Conservation (phyloP, 2,329 filamentous ascomycete species). For the Hymenoscyphus fraxineus region DNA sequence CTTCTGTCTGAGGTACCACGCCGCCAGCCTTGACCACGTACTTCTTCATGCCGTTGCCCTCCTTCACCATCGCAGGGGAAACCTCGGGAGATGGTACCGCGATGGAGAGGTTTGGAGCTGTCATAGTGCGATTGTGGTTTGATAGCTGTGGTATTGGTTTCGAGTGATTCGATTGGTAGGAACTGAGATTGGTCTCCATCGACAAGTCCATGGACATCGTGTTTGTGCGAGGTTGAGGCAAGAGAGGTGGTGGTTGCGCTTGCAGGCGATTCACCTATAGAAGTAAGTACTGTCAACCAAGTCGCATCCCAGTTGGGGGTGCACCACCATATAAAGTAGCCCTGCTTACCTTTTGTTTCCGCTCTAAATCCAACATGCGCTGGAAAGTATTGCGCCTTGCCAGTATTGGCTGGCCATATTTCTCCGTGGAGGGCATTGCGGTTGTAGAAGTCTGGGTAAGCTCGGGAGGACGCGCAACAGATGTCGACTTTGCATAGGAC, state of each 20-base stretch:
- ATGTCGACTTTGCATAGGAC: background rate
- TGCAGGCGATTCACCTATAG: slow-evolving; percentile 39
- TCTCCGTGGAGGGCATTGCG: slow-evolving; percentile 4
- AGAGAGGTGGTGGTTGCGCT: slow-evolving; percentile 16
- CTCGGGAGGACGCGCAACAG: background rate
- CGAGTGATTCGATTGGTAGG: slow-evolving; percentile 9
- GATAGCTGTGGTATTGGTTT: slow-evolving; percentile 15
- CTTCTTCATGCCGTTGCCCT: slow-evolving; percentile 16
- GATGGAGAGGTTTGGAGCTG: slow-evolving; percentile 22
- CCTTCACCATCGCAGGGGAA: slow-evolving; percentile 6
- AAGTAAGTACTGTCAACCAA: slow-evolving; percentile 31
- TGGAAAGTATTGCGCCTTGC: slow-evolving; percentile 40
- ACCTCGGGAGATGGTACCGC: slow-evolving; percentile 16
- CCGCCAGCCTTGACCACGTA: slow-evolving; percentile 21
- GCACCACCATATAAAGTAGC: slow-evolving; percentile 2
- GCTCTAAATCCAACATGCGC: slow-evolving; percentile 58
- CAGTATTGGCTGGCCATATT: slow-evolving; percentile 6
- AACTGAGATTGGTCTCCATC: background rate
- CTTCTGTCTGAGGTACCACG: slow-evolving; percentile 18
- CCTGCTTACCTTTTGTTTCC: slow-evolving; percentile 51
- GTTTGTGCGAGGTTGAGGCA: slow-evolving; percentile 16
- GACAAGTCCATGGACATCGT: slow-evolving; percentile 7
- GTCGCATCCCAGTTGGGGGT: slow-evolving; percentile 25
- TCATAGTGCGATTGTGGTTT: slow-evolving; percentile 24
- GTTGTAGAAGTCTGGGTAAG: background rate